Evolutionary conservation across 2,329 filamentous ascomycete species (phyloP).

Genomic region (Triangularia setosa): DNA sequence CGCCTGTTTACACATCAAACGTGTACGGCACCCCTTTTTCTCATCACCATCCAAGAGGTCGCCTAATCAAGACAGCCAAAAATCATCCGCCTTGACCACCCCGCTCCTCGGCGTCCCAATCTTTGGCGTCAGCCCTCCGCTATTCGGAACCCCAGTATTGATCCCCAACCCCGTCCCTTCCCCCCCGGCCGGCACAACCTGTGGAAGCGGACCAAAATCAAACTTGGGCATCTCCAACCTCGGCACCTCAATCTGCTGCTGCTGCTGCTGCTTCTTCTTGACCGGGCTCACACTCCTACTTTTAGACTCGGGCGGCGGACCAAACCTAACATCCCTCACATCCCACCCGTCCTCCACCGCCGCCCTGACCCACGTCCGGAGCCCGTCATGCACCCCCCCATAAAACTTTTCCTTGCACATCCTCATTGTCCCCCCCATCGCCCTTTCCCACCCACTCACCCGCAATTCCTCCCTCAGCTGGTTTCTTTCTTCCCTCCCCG

Average conservation of each 20-base stretch:
- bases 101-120: conserved; percentile 18
- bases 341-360: conserved; percentile 87
- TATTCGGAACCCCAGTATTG: background rate
- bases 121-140: conserved; percentile 11
- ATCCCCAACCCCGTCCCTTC: background rate
- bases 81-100: conserved; percentile 4
- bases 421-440: conserved; percentile 77
- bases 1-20: background rate
- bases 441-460: conserved; percentile 85
- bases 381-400: conserved; percentile 79
- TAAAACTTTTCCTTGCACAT: conserved; percentile 99
- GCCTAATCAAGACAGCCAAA: background rate
- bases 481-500: conserved; percentile 68
- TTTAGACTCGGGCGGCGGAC: conserved; percentile 49
- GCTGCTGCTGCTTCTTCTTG: conserved; percentile 45
- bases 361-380: conserved; percentile 86
- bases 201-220: conserved; percentile 38
- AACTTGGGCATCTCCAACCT: conserved; percentile 59
- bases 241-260: conserved; percentile 55
- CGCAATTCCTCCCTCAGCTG: conserved; percentile 70
- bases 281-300: conserved; percentile 38
- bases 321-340: conserved; percentile 73
- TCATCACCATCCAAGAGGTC: background rate
- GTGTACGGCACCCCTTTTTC: background rate
- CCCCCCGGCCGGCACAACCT: background rate